Base-by-base conservation (phyloP, 352 stramenopile species). In the Thalassiosira exigua region DNA sequence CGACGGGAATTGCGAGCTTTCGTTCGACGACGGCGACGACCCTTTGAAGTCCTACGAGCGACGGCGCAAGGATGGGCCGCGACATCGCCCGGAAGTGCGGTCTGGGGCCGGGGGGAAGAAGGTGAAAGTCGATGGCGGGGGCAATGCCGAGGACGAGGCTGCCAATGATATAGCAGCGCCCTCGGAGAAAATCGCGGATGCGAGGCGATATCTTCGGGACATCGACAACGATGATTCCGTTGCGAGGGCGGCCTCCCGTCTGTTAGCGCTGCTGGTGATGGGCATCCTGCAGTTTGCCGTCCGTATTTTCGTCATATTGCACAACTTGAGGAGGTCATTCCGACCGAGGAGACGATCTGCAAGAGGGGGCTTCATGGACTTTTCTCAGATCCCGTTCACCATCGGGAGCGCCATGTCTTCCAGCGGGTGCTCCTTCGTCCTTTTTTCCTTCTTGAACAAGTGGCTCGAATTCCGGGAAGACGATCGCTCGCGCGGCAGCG, bases 361-460 rank as follows among this genome's bases (percentile, higher is more conserved):
- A 24, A 29, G 32, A 21, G 41, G 54, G 21, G 54, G 48, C 19
- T 21, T 48, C 24, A 53, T 68, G 39, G 5, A 44, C 32, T 81
- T 81, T 72, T 46, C 52, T 42, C 53, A 81, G 39, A 75, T 70
- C 44, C 76, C 76, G 26, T 81, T 84, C 52, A 76, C 64, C n/a
- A 76, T 84, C 41, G 69, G 76, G 14, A 60, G 68, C 24, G 62
- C 36, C 21, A 74, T 78, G 58, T 84, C 64, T 24, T 41, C 68
- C 14, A 70, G 64, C 14, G 65, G 69, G 36, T 58, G 29, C 44
- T 77, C 76, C n/a, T 84, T 84, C 59, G 68, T 64, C 26, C 73
- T 84, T 32, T 78, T 74, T 69, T 78, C 53, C 12, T 80, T 84
- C 46, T 60, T 84, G 48, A 78, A 84, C 57, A 27, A 54, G 26